Base-by-base conservation (phyloP, 148 eudicot genomes). In the Nyssa sinensis region DNA sequence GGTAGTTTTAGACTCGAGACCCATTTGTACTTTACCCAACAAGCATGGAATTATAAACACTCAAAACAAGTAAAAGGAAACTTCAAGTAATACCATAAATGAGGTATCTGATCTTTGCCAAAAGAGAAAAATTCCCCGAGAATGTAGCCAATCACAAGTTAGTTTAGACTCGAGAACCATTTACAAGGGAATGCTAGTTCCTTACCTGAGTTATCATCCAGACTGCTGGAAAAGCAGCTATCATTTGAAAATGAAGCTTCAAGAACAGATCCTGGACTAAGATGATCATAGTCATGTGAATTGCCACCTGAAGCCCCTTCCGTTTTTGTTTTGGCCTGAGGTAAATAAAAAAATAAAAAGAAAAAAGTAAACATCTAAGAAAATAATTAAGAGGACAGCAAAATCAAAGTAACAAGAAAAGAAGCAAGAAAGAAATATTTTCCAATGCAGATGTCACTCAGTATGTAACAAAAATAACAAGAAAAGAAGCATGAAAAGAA, bases 211-310 rank as follows among this genome's bases (percentile, higher is more conserved):
- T 71, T 74, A 79, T 92, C 97, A 63, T 89, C 92, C 60, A 82
- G 62, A 77, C 91, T 90, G 86, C 92, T 95, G 44, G 97, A 95
- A 66, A 77, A 74, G 73, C 92, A 92, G 82, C 97, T 95, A 62
- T 93, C 96, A 58, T 83, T 90, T 30, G 97, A 95, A 80, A 94
- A 92, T 30, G 89, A 82, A 51, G 92, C 87, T 75, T 90, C 98
- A 70, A 92, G 87, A 74, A 92, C 88, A 30, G 94, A 92, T 78
- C 91, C 97, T 62, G 98, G 98, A 84, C 97, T 95, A 58, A 83
- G 83, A 74, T 84, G 86, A 72, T 90, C 80, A 17, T 33, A 21
- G 17, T 70, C 78, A 37, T 30, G 62, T 63, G 79, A 68, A 73
- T 71, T 16, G 27, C 75, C 73, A 23, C 29, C 57, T 17, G 86